Conservation (phyloP, 495 filamentous ascomycete genomes). For the Friedmanniomyces endolithicus region DNA sequence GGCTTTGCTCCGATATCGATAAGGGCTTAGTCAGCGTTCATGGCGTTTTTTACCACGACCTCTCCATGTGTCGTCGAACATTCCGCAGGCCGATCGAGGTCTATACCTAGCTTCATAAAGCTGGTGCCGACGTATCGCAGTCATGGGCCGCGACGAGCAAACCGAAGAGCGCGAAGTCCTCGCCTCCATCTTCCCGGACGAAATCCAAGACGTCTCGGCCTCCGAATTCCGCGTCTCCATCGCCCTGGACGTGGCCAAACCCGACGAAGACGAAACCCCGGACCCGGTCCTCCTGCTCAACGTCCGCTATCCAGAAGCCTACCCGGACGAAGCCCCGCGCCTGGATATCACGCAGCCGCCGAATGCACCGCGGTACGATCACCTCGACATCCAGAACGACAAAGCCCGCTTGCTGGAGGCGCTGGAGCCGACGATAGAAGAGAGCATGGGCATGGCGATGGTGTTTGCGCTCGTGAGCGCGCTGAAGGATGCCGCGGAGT, state of each 20-base stretch:
- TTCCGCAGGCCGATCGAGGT: no score
- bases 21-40: neutral
- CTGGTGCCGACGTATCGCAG: neutral
- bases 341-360: slow-evolving; percentile 63
- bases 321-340: slow-evolving; percentile 72
- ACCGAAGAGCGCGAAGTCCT: slow-evolving; percentile 92
- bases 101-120: no score
- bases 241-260: slow-evolving; percentile 53
- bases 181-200: slow-evolving; percentile 94
- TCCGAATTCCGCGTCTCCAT: slow-evolving; percentile 76
- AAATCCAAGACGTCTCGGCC: slow-evolving; percentile 90
- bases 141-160: slow-evolving; percentile 93
- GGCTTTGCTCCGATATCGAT: no score
- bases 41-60: neutral
- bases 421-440: slow-evolving; percentile 59
- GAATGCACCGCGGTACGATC: slow-evolving; percentile 52
- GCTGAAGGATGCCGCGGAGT: slow-evolving; percentile 78
- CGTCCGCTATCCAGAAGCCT: slow-evolving; percentile 72
- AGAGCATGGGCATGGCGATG: slow-evolving; percentile 97
- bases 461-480: slow-evolving; percentile 79
- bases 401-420: slow-evolving; percentile 54
- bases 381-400: slow-evolving; percentile 55
- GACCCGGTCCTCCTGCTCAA: slow-evolving; percentile 50
- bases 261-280: slow-evolving; percentile 46
- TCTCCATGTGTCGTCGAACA: no score